Conservation (phyloP, 768 basidiomycete species). For the Punctularia strigosozonata region DNA sequence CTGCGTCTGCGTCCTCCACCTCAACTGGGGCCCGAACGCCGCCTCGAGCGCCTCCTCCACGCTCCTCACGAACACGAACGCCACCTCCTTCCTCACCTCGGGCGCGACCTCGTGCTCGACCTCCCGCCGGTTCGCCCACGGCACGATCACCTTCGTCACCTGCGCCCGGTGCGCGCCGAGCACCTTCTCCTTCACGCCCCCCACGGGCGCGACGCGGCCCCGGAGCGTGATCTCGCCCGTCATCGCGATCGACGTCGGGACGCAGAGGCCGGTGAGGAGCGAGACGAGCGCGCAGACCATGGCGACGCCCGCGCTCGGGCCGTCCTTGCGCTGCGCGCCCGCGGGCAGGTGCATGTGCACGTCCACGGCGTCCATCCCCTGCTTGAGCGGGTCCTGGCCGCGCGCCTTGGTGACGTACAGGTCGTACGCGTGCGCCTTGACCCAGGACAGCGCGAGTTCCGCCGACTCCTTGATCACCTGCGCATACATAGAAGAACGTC, state of each 20-base stretch:
- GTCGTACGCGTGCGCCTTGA: constrained; percentile 75
- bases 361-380: constrained; percentile 62
- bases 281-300: constrained; percentile 90
- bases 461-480: constrained; percentile 88
- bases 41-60: constrained; percentile 74
- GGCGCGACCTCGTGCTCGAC: constrained; percentile 75
- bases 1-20: constrained; percentile 47
- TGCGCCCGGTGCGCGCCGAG: constrained; percentile 84
- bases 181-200: constrained; percentile 83
- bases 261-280: constrained; percentile 62
- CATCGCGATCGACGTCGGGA: constrained; percentile 70
- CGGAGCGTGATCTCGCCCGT: constrained; percentile 90
- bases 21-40: constrained; percentile 66
- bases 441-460: constrained; percentile 86
- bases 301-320: constrained; percentile 82
- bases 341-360: constrained; percentile 83
- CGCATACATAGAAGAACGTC: not conserved
- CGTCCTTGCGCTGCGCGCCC: constrained; percentile 90
- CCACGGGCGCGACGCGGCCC: constrained; percentile 73
- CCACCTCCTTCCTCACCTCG: constrained; percentile 62
- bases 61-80: constrained; percentile 72
- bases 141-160: constrained; percentile 74
- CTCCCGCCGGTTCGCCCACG: constrained; percentile 77
- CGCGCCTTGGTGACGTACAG: constrained; percentile 62
- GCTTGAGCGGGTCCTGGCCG: constrained; percentile 63